Evolutionary conservation across 2,329 filamentous ascomycete genomes (phyloP), one percentile per base, ranked within the genome.

Genomic region (Paraphaeosphaeria minitans): DNA sequence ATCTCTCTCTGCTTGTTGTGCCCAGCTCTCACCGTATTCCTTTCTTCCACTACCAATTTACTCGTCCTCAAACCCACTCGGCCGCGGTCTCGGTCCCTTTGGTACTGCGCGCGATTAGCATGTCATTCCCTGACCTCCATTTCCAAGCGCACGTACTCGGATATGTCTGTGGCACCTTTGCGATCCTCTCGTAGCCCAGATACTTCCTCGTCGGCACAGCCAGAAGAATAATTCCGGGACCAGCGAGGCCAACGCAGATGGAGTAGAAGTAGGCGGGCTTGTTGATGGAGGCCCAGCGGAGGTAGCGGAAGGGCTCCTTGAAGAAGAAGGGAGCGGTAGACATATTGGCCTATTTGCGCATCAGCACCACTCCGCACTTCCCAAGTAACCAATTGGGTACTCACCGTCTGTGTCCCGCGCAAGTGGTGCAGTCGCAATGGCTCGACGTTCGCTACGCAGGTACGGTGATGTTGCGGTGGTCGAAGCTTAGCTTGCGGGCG

Each of bases 201-300:
- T 73, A 74, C 53, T 81, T 83, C 76, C 93, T 83, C 67, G 96
- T 82, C 49, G 92, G 90, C 45, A 93, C 93, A 1, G 92, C 89
- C 57, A 85, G 82, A 59, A 89, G 77, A 63, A 96, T 81, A 58
- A 86, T 80, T 57, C 90, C 78, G 37, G 94, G 95, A 12, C 93
- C 93, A 56, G 87, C 71, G 64, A 79, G 81, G 68, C 91, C 94
- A 66, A 98, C 81, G 58, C 91, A 75, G 72, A 92, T 81, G 70
- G 91, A 92, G 85, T 88, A 98, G 84, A 97, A 96, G 81, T 93
- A 90, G 59, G 93, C 93, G 53, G 95, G 95, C 78, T 90, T 91
- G 79, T 95, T 89, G 80, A 92, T 89, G 52, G 91, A 85, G 54
- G 93, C 88, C 92, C 93, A 98, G 79, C 89, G 89, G 72, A 91